phyloP scores from a whole-genome alignment of 2,329 filamentous ascomycete genomes.

The Plenodomus biglobosus region DNA sequence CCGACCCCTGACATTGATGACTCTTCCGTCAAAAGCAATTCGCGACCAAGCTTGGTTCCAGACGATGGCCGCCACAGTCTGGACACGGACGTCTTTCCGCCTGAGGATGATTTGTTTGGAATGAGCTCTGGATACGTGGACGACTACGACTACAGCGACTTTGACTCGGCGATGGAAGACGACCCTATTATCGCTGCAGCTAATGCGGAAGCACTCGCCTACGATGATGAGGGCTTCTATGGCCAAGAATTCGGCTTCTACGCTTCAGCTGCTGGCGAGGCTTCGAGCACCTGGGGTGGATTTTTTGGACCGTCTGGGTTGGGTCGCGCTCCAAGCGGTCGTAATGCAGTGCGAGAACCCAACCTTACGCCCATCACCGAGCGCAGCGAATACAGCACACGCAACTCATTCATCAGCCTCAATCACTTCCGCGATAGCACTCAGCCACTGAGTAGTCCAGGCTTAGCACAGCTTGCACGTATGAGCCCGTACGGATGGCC shows the following conservation, averaged over 20 bases:
- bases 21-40: constrained; percentile 34
- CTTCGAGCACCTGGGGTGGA: constrained; percentile 75
- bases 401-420: constrained; percentile 84
- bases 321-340: constrained; percentile 69
- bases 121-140: constrained; percentile 44
- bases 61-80: constrained; percentile 55
- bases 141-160: constrained; percentile 61
- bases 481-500: constrained; percentile 58
- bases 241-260: constrained; percentile 98
- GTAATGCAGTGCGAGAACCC: constrained; percentile 67
- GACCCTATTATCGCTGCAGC: constrained; percentile 92
- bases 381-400: constrained; percentile 90
- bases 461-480: constrained; percentile 71
- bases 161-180: constrained; percentile 56
- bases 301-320: constrained; percentile 80
- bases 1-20: constrained; percentile 39
- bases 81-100: constrained; percentile 44
- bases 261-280: constrained; percentile 58
- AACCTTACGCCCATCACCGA: constrained; percentile 96
- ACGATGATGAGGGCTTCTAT: constrained; percentile 91
- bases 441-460: constrained; percentile 64
- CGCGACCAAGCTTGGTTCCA: constrained; percentile 50
- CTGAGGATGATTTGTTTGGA: constrained; percentile 38
- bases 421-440: constrained; percentile 55
- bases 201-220: constrained; percentile 89